These are phyloP conservation scores for Heterobasidion occidentale DNA, from an alignment of 1,284 basidiomycete genomes.

Conservation along the genomic window DNA sequence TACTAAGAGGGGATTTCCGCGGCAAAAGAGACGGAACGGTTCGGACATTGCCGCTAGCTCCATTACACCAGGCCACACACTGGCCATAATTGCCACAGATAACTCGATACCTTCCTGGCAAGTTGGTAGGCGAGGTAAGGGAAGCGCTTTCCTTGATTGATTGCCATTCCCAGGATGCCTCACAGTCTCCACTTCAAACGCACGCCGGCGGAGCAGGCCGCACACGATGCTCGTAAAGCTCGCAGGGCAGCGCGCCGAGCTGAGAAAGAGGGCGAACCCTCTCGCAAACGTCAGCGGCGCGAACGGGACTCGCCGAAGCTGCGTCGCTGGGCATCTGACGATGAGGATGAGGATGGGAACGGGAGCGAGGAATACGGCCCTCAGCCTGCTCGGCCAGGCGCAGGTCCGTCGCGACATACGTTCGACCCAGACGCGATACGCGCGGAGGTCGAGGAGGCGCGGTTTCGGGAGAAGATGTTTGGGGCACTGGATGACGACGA, in stretches of 20 bases:
- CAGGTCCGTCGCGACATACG: conserved; percentile 9
- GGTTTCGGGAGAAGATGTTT: conserved; percentile 64
- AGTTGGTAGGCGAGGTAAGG: neutral
- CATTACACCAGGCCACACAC: too few relatives aligned
- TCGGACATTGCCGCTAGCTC: too few relatives aligned
- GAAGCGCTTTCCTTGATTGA: neutral
- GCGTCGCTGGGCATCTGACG: conserved; percentile 6
- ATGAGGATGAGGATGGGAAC: conserved; percentile 4
- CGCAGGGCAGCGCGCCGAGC: conserved; percentile 34
- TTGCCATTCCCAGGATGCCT: conserved; percentile 4
- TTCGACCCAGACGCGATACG: conserved; percentile 21
- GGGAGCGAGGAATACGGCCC: conserved; percentile 20
- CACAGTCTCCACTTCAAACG: conserved; percentile 64
- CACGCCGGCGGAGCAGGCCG: conserved; percentile 60
- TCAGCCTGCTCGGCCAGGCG: conserved; percentile 11
- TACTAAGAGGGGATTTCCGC: too few relatives aligned
- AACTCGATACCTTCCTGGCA: neutral
- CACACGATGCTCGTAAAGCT: conserved; percentile 41
- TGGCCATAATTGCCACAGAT: neutral
- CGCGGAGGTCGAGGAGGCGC: conserved; percentile 50
- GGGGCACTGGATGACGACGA: conserved; percentile 65
- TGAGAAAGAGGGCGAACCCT: conserved; percentile 6
- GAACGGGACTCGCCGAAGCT: conserved; percentile 9
- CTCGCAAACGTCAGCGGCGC: conserved; percentile 17
- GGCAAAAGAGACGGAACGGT: too few relatives aligned